Conservation (phyloP, 2,329 filamentous ascomycete genomes). For the Teratosphaeria epicoccoides region DNA sequence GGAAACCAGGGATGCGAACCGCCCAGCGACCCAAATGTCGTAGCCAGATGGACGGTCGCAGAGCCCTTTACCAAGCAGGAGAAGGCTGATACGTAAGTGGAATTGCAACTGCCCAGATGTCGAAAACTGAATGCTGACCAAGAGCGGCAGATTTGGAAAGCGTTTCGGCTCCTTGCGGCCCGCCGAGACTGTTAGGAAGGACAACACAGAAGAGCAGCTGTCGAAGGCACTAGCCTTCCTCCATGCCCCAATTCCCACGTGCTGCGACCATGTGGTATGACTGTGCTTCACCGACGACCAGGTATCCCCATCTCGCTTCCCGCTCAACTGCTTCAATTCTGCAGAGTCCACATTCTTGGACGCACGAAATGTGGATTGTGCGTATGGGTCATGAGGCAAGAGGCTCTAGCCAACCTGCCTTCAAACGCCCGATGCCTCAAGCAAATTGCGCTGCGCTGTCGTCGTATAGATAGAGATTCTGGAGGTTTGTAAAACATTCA, state of each 20-base stretch:
- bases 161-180: too few species aligned
- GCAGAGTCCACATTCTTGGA: neutral
- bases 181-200: too few species aligned
- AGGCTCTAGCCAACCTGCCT: neutral
- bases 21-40: neutral
- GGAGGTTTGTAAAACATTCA: neutral
- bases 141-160: neutral
- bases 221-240: too few species aligned
- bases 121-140: neutral
- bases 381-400: too few species aligned
- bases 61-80: neutral
- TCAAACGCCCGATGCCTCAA: neutral
- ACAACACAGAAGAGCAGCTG: too few species aligned
- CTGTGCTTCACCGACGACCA: neutral
- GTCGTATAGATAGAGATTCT: neutral
- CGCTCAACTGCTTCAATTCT: neutral
- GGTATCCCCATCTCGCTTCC: neutral
- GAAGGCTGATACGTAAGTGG: neutral
- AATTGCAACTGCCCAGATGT: neutral
- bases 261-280: neutral
- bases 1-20: neutral
- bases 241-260: neutral
- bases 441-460: neutral
- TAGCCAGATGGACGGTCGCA: neutral
- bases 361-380: neutral